Percentiles rank a stretch among this genome's conserved stretches.
Conservation (phyloP, 768 basidiomycete species). For the Terana coerulea region DNA sequence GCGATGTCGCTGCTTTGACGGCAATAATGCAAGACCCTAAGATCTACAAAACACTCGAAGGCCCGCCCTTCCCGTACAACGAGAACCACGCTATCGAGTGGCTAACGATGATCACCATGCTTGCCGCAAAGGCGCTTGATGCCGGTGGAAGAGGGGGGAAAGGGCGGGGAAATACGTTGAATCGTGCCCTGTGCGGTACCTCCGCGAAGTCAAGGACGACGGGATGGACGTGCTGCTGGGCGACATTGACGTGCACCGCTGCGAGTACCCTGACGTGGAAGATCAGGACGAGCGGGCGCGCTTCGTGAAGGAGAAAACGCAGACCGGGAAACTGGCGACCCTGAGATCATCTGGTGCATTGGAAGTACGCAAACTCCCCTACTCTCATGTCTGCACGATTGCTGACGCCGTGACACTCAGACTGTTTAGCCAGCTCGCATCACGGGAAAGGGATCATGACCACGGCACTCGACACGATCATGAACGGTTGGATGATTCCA, state of each 20-base stretch:
- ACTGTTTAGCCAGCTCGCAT: conserved; percentile 56
- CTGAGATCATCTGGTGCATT: conserved; percentile 54
- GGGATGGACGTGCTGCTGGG: conserved; percentile 55
- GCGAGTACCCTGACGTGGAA: conserved; percentile 27
- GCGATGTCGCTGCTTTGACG: conserved; percentile 34
- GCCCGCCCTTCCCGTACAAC: conserved; percentile 52
- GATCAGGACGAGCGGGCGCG: conserved; percentile 36
- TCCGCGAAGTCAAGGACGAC: conserved; percentile 54
- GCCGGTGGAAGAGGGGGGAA: conserved; percentile 14
- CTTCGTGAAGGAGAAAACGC: conserved; percentile 38
- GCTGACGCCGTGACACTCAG: conserved; percentile 29
- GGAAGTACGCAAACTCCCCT: conserved; percentile 42
- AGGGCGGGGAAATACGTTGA: conserved; percentile 32
- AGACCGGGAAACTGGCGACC: conserved; percentile 41
- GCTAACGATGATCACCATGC: conserved; percentile 29
- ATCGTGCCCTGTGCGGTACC: conserved; percentile 43
- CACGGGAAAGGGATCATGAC: conserved; percentile 74
- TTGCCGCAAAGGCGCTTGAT: conserved; percentile 29
- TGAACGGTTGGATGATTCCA: conserved; percentile 60
- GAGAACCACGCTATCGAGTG: conserved; percentile 37
- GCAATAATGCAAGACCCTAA: conserved; percentile 44
- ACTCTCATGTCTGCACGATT: neutral
- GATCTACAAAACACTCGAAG: conserved; percentile 41
- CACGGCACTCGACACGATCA: conserved; percentile 49
- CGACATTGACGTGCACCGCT: conserved; percentile 33